A percentile compares a stretch with the other conserved stretches of the same genome.
Conservation (phyloP, 169 alveolate species). For the Cryptosporidium parvum region DNA sequence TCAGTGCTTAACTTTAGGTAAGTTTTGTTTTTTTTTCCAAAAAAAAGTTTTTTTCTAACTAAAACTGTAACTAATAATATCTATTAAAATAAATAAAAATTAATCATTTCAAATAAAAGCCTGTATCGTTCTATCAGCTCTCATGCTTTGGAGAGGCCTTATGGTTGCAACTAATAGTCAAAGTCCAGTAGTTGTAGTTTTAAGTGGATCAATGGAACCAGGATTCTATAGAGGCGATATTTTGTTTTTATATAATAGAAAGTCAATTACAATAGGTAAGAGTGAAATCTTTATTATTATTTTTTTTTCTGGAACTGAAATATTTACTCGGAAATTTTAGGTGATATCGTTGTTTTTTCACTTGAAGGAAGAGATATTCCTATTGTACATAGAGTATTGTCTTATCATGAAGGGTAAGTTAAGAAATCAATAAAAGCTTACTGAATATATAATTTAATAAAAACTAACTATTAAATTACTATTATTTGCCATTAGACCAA, state of each 20-base stretch:
- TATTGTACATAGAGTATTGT: conserved; percentile 93
- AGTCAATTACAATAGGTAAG: conserved; percentile 78
- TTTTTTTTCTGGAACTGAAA: background rate
- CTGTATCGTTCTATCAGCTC: conserved; percentile 85
- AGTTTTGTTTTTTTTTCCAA: conserved; percentile 4
- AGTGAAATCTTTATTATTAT: conserved; percentile 49
- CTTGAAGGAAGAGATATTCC: conserved; percentile 93
- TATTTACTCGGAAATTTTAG: conserved; percentile 12
- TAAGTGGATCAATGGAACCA: conserved; percentile 96
- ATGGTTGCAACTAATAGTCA: conserved; percentile 89
- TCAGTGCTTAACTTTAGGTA: conserved; percentile 56
- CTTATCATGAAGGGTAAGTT: conserved; percentile 83
- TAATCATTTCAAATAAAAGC: conserved; percentile 8
- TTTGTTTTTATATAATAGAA: conserved; percentile 83
- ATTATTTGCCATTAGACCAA: conserved; percentile 31
- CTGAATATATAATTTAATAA: background rate
- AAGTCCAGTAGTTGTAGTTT: conserved; percentile 95
- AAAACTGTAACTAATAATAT: background rate
- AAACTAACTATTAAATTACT: conserved; percentile 2
- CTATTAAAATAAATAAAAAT: too few species aligned
- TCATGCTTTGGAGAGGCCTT: conserved; percentile 93
- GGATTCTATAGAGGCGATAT: conserved; percentile 95
- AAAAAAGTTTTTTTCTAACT: background rate
- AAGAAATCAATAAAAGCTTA: background rate
- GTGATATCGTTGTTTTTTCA: conserved; percentile 89